Evolutionary conservation across 345 rosid genomes (phyloP).

Genomic region (Conringia planisiliqua): DNA sequence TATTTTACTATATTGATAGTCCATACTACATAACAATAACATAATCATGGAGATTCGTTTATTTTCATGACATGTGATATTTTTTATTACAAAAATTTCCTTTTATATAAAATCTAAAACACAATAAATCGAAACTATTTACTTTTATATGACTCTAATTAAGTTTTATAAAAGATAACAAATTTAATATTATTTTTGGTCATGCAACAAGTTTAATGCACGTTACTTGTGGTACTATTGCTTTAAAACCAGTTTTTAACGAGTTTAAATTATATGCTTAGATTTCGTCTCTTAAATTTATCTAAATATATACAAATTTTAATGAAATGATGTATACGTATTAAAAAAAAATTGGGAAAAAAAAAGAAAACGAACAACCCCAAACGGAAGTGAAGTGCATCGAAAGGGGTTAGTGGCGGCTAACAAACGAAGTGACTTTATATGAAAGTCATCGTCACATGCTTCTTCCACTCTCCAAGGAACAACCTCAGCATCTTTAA

Average conservation of each 20-base stretch:
- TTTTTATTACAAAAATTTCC: too few relatives aligned
- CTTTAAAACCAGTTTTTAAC: neutral
- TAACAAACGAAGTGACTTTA: constrained; percentile 36
- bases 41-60: too few relatives aligned
- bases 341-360: neutral
- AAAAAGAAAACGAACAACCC: constrained; percentile 4
- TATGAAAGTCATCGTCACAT: constrained; percentile 38
- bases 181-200: neutral
- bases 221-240: too few relatives aligned
- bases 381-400: constrained; percentile 27
- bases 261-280: neutral
- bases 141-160: neutral
- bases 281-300: neutral
- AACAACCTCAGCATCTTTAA: constrained; percentile 28
- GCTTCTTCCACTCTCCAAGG: constrained; percentile 36
- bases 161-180: neutral
- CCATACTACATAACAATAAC: too few relatives aligned
- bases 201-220: neutral
- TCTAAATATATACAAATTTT: neutral
- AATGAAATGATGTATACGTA: neutral
- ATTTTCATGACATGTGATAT: too few relatives aligned
- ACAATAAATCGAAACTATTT: too few relatives aligned
- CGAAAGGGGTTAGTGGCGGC: constrained; percentile 31
- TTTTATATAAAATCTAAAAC: too few relatives aligned
- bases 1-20: neutral